Base-by-base conservation (phyloP, 164 flowering plant genomes). In the Vitis amurensis region DNA sequence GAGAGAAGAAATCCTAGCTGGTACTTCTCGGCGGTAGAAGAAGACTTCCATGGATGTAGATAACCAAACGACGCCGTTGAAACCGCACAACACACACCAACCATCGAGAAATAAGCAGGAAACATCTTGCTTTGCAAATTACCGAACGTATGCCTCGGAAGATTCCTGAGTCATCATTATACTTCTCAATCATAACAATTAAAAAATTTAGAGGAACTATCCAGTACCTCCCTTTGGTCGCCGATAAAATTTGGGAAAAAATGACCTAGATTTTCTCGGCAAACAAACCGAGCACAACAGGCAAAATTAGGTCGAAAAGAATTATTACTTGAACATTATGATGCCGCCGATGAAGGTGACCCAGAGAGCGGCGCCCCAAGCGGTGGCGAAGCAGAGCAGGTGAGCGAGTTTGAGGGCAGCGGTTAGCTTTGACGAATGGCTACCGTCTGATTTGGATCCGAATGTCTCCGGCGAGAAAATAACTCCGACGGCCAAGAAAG, bases 261-360 rank as follows among this genome's bases (percentile, higher is more conserved):
- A 37, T 37, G 7, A 37, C 44, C 44, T 37, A 37, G 44, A 31
- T 17, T 19, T 69, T 64, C 68, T 37, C 58, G 29, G 49, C 27
- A 17, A 57, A 19, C 66, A 67, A n/a, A 9, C 50, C 11, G 8
- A 37, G 11, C 14, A 14, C 11, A 55, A 14, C 27, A 16, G 9
- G 13, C 2, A 2, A 60, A 30, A 19, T 37, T 9, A 3, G 13
- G 69, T 50, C 29, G 55, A 44, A 61, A 31, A 47, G 13, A 44
- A 52, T 14, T 37, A 37, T n/a, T 84, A 95, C 99, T 93, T 95
- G 92, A 91, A 93, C 99, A 95, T 95, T 85, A 95, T 95, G 86
- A 95, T 93, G 70, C 98, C 98, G 68, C 99, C 99, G 80, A 95
- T 90, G 88, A 93, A 95, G 70, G 99, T 95, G 76, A 90, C 98